These are phyloP conservation scores for Royoungia palumana DNA, from an alignment of 768 basidiomycete species.

Conservation along the genomic window DNA sequence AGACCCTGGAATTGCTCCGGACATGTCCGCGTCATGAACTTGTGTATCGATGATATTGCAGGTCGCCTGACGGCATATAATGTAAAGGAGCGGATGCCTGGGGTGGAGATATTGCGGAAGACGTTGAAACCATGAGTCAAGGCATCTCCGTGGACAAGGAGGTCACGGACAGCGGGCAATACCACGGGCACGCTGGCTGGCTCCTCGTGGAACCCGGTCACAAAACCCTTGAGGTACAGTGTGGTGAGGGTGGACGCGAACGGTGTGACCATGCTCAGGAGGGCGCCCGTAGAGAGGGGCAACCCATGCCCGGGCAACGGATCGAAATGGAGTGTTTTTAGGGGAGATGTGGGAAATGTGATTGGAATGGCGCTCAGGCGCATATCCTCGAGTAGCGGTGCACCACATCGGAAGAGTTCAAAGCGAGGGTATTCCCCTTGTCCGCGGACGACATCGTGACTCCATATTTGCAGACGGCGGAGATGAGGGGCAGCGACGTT, in stretches of 20 bases:
- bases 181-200: constrained; percentile 32
- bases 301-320: constrained; percentile 29
- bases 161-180: constrained; percentile 27
- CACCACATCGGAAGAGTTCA: constrained; percentile 32
- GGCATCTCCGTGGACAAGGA: constrained; percentile 31
- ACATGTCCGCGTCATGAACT: constrained; percentile 33
- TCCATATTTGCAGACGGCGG: constrained; percentile 29
- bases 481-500: constrained; percentile 25
- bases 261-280: constrained; percentile 30
- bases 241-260: constrained; percentile 27
- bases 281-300: constrained; percentile 26
- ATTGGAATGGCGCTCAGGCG: constrained; percentile 34
- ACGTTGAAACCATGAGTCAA: constrained; percentile 33
- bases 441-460: constrained; percentile 20
- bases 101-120: constrained; percentile 35
- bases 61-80: constrained; percentile 27
- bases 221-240: constrained; percentile 32
- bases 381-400: constrained; percentile 28
- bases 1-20: constrained; percentile 34
- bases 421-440: constrained; percentile 29
- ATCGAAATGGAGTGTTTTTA: constrained; percentile 35
- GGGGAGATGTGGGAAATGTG: constrained; percentile 25
- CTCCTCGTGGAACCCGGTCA: constrained; percentile 32
- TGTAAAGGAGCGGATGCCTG: constrained; percentile 23
- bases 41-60: constrained; percentile 33